A percentile compares a stretch with the other conserved stretches of the same genome.
These are phyloP conservation scores for Chrysanthemum seticuspe DNA, from an alignment of 129 eudicot species.

Conservation along the genomic window DNA sequence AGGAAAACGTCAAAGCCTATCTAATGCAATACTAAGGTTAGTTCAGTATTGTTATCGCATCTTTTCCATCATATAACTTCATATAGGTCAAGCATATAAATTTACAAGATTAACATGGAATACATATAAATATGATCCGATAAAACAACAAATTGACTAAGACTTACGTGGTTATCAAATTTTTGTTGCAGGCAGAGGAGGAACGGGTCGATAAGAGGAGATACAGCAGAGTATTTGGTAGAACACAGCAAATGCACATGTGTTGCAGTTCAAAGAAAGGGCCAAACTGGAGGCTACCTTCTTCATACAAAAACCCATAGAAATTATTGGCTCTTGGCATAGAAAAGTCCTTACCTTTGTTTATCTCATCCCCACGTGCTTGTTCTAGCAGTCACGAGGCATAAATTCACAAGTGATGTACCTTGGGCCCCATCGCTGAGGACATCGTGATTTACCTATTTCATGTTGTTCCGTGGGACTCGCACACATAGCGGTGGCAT, in stretches of 20 bases:
- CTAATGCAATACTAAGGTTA: conserved; percentile 57
- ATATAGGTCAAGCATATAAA: not conserved
- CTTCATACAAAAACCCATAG: conserved; percentile 65
- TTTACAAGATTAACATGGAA: not conserved
- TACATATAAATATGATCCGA: not conserved
- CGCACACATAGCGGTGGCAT: too few relatives aligned
- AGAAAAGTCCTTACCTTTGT: not conserved
- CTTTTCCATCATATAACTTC: not conserved
- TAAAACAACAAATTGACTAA: not conserved
- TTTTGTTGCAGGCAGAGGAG: conserved; percentile 41
- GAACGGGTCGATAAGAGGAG: conserved; percentile 55
- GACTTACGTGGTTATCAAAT: not conserved
- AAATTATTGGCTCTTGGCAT: conserved; percentile 81
- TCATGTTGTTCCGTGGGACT: too few relatives aligned
- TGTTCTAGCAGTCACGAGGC: too few relatives aligned
- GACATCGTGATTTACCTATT: too few relatives aligned
- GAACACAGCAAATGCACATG: conserved; percentile 75
- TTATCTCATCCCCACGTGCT: too few relatives aligned
- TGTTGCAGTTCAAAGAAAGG: conserved; percentile 81
- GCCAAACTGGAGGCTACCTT: conserved; percentile 65
- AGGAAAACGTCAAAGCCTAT: conserved; percentile 57
- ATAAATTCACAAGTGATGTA: too few relatives aligned
- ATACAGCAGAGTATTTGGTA: conserved; percentile 64
- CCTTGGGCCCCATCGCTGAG: too few relatives aligned
- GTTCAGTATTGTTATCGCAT: conserved; percentile 15